phyloP scores from a whole-genome alignment of 2,329 filamentous ascomycete species.

The Hirsutella rhossiliensis region DNA sequence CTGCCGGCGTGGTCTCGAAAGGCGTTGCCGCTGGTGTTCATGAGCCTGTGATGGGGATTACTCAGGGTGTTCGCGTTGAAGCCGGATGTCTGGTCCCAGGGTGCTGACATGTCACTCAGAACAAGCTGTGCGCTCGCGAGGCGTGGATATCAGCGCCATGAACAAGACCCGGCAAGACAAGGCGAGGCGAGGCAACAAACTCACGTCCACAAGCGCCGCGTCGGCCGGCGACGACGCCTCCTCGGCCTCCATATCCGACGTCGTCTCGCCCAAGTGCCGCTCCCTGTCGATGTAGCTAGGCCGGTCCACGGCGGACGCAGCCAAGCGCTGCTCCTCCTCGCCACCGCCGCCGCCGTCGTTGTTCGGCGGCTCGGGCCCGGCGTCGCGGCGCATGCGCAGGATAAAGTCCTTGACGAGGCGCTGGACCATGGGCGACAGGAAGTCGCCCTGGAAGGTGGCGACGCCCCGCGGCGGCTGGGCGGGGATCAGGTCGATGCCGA shows the following conservation, averaged over 20 bases:
- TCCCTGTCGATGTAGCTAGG: conserved; percentile 58
- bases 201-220: conserved; percentile 55
- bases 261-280: conserved; percentile 22
- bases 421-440: conserved; percentile 65
- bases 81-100: conserved; percentile 73
- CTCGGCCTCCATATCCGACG: conserved; percentile 4
- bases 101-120: conserved; percentile 97
- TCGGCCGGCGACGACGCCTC: conserved; percentile 8
- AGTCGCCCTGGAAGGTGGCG: conserved; percentile 92
- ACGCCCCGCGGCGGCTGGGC: conserved; percentile 83
- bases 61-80: conserved; percentile 82
- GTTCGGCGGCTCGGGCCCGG: not conserved
- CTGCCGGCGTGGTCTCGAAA: conserved; percentile 87
- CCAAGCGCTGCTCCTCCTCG: not conserved
- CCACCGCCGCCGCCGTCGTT: not conserved
- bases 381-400: conserved; percentile 33
- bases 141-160: not conserved
- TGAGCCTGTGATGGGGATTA: conserved; percentile 96
- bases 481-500: conserved; percentile 91
- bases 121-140: conserved; percentile 46
- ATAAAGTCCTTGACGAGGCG: conserved; percentile 68
- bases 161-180: not conserved
- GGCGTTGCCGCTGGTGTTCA: conserved; percentile 87
- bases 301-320: conserved; percentile 18
- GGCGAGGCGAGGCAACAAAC: conserved; percentile 10